phyloP scores from a whole-genome alignment of 1,139 yeast species.

The Meyerozyma guilliermondii region DNA sequence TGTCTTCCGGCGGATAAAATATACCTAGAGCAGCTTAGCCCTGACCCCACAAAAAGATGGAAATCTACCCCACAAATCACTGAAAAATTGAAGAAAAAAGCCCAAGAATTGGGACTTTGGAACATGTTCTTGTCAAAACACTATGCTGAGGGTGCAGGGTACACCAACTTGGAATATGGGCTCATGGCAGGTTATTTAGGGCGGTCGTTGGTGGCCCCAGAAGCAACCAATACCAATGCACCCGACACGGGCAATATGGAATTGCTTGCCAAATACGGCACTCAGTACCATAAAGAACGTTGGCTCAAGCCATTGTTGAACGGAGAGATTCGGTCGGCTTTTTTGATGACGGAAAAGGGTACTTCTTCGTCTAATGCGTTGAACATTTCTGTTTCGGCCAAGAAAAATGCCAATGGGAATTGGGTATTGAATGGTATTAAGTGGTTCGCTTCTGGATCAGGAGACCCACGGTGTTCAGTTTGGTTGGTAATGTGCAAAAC shows the following conservation, averaged over 20 bases:
- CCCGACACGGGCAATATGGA: slow-evolving; percentile 82
- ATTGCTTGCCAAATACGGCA: slow-evolving; percentile 57
- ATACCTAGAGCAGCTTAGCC: slow-evolving; percentile 36
- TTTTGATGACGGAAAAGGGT: slow-evolving; percentile 68
- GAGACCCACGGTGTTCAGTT: slow-evolving; percentile 59
- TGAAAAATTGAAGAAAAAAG: slow-evolving; percentile 51
- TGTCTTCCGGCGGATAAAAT: slow-evolving; percentile 55
- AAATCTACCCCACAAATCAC: slow-evolving; percentile 43
- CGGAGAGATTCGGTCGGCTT: slow-evolving; percentile 62
- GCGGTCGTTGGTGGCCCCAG: slow-evolving; percentile 51
- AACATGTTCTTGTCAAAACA: slow-evolving; percentile 56
- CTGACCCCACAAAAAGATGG: slow-evolving; percentile 46
- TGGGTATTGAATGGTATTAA: slow-evolving; percentile 61
- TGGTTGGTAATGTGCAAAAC: slow-evolving; percentile 72
- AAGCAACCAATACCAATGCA: slow-evolving; percentile 60
- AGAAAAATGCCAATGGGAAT: slow-evolving; percentile 38
- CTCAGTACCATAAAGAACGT: slow-evolving; percentile 42
- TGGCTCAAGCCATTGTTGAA: slow-evolving; percentile 55
- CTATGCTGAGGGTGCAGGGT: slow-evolving; percentile 61
- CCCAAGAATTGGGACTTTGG: slow-evolving; percentile 57
- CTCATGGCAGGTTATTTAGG: slow-evolving; percentile 70
- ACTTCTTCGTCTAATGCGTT: slow-evolving; percentile 65
- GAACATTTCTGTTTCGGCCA: slow-evolving; percentile 52
- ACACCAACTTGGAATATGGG: slow-evolving; percentile 62
- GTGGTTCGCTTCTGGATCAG: slow-evolving; percentile 78